phyloP scores from a whole-genome alignment of 352 stramenopile genomes.

The Blastocystis sp. region DNA sequence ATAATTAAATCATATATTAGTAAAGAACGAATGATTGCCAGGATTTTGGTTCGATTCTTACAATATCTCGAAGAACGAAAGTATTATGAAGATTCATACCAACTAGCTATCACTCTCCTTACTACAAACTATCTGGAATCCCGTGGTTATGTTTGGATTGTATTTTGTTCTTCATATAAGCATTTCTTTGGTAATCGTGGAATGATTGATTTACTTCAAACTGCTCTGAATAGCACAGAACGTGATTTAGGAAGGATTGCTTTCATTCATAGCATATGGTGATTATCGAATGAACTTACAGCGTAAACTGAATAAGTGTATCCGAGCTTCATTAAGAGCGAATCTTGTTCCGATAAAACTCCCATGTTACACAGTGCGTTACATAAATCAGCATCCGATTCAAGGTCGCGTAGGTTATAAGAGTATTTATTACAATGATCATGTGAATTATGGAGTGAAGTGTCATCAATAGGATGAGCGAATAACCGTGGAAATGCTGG shows the following conservation, averaged over 20 bases:
- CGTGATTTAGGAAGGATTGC: no score
- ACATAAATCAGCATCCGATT: constrained; percentile 10
- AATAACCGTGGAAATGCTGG: constrained; percentile 11
- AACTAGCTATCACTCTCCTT: background rate
- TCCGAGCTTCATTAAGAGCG: background rate
- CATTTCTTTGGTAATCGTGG: background rate
- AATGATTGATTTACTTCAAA: no score
- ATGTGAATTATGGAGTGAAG: background rate
- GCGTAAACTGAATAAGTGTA: background rate
- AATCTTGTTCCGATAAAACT: background rate
- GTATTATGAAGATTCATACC: no score
- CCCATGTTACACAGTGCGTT: background rate
- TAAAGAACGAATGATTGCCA: no score
- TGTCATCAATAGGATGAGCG: background rate
- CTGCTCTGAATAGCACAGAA: no score
- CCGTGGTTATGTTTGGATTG: background rate
- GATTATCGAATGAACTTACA: background rate
- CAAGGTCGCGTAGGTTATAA: background rate
- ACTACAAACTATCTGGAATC: background rate
- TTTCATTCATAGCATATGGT: background rate
- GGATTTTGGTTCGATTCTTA: no score
- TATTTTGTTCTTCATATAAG: background rate
- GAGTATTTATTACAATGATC: constrained; percentile 2
- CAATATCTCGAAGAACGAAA: no score
- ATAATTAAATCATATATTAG: no score